These are phyloP conservation scores for Xanthoceras sorbifolium DNA, from an alignment of 345 rosid species.

Conservation along the genomic window DNA sequence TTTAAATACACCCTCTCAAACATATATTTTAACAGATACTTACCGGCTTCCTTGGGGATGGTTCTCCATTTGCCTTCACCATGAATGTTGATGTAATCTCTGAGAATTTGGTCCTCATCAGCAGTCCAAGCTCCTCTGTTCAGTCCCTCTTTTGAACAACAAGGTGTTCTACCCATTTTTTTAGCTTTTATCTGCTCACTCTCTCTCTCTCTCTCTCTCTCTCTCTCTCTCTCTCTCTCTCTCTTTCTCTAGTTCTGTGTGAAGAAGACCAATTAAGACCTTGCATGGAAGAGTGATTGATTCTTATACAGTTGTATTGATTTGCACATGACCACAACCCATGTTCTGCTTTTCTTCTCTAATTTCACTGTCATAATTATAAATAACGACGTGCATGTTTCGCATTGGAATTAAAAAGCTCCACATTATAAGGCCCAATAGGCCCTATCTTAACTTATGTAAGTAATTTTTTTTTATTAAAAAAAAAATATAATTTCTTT, in stretches of 20 bases:
- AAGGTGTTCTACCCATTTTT: conserved; percentile 15
- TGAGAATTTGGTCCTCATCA: conserved; percentile 20
- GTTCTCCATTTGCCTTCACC: conserved; percentile 30
- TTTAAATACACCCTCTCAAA: no score
- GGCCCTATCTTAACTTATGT: not conserved
- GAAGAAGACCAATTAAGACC: not conserved
- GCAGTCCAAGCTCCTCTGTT: conserved; percentile 29
- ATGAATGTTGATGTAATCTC: conserved; percentile 17
- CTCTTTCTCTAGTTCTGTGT: no score
- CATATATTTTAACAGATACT: not conserved
- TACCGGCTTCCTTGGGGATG: conserved; percentile 24
- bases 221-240: not conserved
- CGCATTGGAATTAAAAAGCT: not conserved
- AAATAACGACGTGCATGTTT: not conserved
- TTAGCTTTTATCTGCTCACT: not conserved
- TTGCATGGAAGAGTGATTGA: not conserved
- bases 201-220: no score
- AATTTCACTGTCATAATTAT: not conserved
- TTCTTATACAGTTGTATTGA: conserved; percentile 13
- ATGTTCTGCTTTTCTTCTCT: not conserved
- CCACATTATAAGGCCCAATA: not conserved
- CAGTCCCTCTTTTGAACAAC: conserved; percentile 19
- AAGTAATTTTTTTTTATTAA: not conserved
- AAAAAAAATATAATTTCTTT: no score
- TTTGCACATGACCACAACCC: not conserved